phyloP scores from a whole-genome alignment of 2,329 filamentous ascomycete genomes.

The Botrytis sinoallii region DNA sequence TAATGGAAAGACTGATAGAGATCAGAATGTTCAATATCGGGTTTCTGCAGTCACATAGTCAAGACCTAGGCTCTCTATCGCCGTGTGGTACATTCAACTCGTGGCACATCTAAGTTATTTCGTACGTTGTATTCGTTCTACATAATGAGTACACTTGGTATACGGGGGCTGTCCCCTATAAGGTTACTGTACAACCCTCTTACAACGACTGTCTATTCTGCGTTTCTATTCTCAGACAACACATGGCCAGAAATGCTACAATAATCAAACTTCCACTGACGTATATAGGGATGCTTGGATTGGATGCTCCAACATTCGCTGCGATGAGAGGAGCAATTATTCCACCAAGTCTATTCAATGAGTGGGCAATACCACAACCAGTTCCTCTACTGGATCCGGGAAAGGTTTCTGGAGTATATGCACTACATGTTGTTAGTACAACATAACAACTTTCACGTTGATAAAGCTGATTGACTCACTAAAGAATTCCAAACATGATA shows the following conservation, averaged over 20 bases:
- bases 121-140: not conserved
- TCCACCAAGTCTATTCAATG: conserved; percentile 66
- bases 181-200: not conserved
- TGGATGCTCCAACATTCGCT: conserved; percentile 43
- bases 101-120: not conserved
- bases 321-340: conserved; percentile 68
- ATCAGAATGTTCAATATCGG: not conserved
- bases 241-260: conserved; percentile 57
- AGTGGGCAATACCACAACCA: conserved; percentile 68
- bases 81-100: not conserved
- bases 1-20: not conserved
- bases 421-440: conserved; percentile 35
- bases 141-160: not conserved
- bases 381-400: conserved; percentile 69
- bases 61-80: not conserved
- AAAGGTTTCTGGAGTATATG: conserved; percentile 75
- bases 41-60: not conserved
- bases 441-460: not conserved
- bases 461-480: conserved; percentile 37
- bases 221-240: conserved; percentile 61
- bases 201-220: conserved; percentile 56
- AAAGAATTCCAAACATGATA: conserved; percentile 74
- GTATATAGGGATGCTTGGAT: conserved; percentile 56
- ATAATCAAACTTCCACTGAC: conserved; percentile 56
- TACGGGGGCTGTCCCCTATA: not conserved